Evolutionary conservation across 2,329 filamentous ascomycete genomes (phyloP).

Genomic region (Monilinia fructigena): DNA sequence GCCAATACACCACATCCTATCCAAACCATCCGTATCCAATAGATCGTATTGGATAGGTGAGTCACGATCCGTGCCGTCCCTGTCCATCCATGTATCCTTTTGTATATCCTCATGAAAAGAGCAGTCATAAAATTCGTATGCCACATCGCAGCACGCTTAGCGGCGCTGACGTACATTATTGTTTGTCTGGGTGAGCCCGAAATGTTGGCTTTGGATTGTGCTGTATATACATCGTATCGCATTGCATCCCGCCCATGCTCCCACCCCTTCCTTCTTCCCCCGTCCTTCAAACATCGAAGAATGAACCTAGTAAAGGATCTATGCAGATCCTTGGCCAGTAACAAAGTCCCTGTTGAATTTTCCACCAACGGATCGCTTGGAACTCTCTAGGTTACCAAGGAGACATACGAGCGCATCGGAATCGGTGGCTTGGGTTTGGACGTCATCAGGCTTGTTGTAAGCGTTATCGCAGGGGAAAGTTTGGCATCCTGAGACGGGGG

Average conservation of each 20-base stretch:
- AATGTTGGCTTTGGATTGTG: not conserved
- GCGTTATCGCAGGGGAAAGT: conserved; percentile 53
- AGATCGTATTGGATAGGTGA: no score
- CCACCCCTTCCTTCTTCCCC: not conserved
- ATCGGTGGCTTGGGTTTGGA: conserved; percentile 54
- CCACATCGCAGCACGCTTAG: conserved; percentile 17
- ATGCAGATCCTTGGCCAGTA: not conserved
- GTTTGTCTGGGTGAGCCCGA: not conserved
- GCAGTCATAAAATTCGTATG: conserved; percentile 15
- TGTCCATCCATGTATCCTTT: not conserved
- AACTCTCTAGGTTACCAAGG: conserved; percentile 33
- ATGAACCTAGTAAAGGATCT: not conserved
- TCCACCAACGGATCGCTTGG: not conserved
- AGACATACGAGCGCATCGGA: conserved; percentile 51
- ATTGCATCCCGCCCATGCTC: not conserved
- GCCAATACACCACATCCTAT: not conserved
- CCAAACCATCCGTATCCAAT: no score
- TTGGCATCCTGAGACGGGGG: conserved; percentile 51
- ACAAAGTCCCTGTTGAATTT: conserved; percentile 12
- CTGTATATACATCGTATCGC: not conserved
- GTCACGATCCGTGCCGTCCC: not conserved
- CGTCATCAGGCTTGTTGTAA: conserved; percentile 54
- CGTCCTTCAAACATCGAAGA: no score
- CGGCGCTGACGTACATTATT: conserved; percentile 19
- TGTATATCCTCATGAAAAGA: conserved; percentile 12